phyloP scores from a whole-genome alignment of 306 rosid species.

The Canavalia gladiata region DNA sequence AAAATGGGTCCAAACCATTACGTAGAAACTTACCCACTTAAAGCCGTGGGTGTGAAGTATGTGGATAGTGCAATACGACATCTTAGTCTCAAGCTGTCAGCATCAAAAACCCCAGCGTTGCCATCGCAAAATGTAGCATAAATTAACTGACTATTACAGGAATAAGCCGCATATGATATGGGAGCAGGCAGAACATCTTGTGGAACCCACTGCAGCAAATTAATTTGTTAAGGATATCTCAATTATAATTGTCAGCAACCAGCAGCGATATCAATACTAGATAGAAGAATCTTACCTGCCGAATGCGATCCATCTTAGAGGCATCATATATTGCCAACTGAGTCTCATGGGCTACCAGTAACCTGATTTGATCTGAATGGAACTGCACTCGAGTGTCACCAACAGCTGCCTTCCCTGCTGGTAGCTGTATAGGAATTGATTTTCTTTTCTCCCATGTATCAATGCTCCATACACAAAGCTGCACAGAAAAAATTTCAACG shows the following conservation, averaged over 20 bases:
- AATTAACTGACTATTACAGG: constrained; percentile 72
- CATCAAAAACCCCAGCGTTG: constrained; percentile 77
- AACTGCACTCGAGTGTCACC: constrained; percentile 85
- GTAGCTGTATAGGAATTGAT: constrained; percentile 63
- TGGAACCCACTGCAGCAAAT: constrained; percentile 80
- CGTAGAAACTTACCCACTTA: constrained; percentile 63
- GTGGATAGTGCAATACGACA: constrained; percentile 76
- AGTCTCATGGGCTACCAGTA: constrained; percentile 76
- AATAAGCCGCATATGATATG: constrained; percentile 72
- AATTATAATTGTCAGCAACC: not conserved
- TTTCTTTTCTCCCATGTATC: constrained; percentile 91
- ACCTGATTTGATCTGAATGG: constrained; percentile 70
- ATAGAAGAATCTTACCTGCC: constrained; percentile 60
- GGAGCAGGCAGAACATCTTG: constrained; percentile 71
- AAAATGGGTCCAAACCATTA: not conserved
- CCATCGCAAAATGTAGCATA: constrained; percentile 75
- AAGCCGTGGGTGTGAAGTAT: constrained; percentile 53
- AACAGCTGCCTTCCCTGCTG: constrained; percentile 69
- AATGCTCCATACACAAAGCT: constrained; percentile 84
- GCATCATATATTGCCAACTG: constrained; percentile 87
- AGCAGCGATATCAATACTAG: constrained; percentile 1
- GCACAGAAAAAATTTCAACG: constrained; percentile 40
- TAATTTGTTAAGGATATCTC: constrained; percentile 36
- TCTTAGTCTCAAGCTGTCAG: constrained; percentile 69
- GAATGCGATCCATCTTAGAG: constrained; percentile 78